Evolutionary conservation across 371 early-diverging fungal genomes (phyloP).

Genomic region (Mortierella sp.): DNA sequence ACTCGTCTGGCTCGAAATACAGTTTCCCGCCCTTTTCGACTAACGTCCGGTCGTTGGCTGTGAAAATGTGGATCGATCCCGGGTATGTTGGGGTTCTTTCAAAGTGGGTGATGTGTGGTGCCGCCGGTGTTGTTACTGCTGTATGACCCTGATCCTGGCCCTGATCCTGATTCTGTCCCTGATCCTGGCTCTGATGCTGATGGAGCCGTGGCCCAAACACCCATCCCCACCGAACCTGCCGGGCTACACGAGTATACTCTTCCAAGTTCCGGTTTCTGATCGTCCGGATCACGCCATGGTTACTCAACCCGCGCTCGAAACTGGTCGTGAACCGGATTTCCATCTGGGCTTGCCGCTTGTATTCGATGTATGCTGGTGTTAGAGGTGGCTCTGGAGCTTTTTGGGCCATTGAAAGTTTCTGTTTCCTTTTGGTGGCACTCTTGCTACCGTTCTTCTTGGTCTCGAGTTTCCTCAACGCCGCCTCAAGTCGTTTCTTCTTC

Average conservation of each 20-base stretch:
- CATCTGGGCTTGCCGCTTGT: conserved; percentile 9
- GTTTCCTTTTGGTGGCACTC: no score
- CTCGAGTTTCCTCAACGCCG: not conserved
- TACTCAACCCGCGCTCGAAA: conserved; percentile 10
- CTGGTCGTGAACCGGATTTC: conserved; percentile 25
- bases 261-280: not conserved
- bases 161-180: not conserved
- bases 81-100: not conserved
- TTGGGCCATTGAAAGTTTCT: no score
- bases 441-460: not conserved
- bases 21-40: not conserved
- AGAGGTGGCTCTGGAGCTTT: no score
- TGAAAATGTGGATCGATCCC: not conserved
- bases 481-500: not conserved
- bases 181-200: not conserved
- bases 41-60: not conserved
- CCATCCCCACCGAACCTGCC: conserved; percentile 9
- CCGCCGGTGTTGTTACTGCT: not conserved
- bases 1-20: not conserved
- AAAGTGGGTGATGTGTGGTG: not conserved
- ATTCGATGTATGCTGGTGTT: conserved; percentile 4
- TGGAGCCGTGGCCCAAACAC: not conserved
- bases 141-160: not conserved
- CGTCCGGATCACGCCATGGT: conserved; percentile 8
- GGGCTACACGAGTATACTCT: not conserved